Evolutionary conservation across 768 basidiomycete species (phyloP), one percentile per base, ranked within the genome.

Genomic region (Crepidotus variabilis): DNA sequence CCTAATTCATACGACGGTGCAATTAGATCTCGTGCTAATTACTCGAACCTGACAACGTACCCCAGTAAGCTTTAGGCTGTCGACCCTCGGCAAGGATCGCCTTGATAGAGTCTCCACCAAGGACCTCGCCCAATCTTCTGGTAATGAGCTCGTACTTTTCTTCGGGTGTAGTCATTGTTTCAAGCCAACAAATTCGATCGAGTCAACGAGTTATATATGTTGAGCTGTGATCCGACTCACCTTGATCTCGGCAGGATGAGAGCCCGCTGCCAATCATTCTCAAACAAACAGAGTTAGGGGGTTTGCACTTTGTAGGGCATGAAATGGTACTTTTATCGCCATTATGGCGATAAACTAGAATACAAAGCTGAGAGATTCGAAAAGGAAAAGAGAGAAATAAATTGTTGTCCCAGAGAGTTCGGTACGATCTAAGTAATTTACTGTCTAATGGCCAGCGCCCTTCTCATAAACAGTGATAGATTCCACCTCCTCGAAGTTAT

Each of bases 51-150:
- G 45, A 50, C 57, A 63, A 78, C 86, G 56, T 63, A 87, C 94
- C 95, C 92, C 92, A 98, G 84, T 98, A 98, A 66, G 86, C 85
- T 69, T 88, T 93, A 13, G 87, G 85, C 13, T 85, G 70, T 65
- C 85, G 78, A 16, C 87, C 92, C 67, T 95, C 87, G 6, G 79
- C 77, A 21, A 98, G 76, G 56, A 94, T 86, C 33, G 81, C 76
- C 69, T 92, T 90, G 71, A 99, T 88, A 35, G 77, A 72, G 45
- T 96, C 94, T 1, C 79, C 92, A 21, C 94, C 91, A 2, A 98
- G 84, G 4, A 91, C 87, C 70, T 99, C 97, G 61, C 91, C 85
- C 28, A 98, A 71, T 61, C 89, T 75, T 50, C 95, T 76, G 1
- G 92, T 95, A 56, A 99, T 95, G 47, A 97, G 74, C 22, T 90